Percentiles rank a stretch among this genome's conserved stretches.
These are phyloP conservation scores for Osmanthus fragrans DNA, from an alignment of 257 asterid genomes.

Conservation along the genomic window DNA sequence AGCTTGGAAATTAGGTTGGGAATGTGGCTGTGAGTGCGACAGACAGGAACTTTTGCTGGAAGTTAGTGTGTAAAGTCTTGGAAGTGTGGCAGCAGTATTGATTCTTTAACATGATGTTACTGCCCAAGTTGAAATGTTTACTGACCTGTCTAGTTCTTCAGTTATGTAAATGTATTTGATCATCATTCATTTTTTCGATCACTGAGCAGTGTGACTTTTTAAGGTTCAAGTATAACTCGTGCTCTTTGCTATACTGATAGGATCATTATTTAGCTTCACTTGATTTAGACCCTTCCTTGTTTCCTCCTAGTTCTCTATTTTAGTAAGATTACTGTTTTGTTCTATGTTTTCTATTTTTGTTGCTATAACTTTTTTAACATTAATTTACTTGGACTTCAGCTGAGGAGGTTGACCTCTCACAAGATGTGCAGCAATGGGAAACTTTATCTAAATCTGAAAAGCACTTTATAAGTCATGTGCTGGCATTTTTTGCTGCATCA, in stretches of 20 bases:
- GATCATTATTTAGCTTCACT: not conserved
- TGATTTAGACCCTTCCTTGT: not conserved
- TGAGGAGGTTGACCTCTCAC: slow-evolving; percentile 88
- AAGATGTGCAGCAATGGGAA: slow-evolving; percentile 76
- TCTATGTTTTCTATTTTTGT: slow-evolving; percentile 10
- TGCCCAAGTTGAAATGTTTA: not conserved
- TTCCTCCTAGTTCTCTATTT: slow-evolving; percentile 8
- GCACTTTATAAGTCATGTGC: slow-evolving; percentile 72
- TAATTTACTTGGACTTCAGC: slow-evolving; percentile 45
- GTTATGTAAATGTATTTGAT: not conserved
- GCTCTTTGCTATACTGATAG: not conserved
- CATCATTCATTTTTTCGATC: not conserved
- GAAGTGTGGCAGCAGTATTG: not conserved
- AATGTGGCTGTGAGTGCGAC: not conserved
- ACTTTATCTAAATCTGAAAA: slow-evolving; percentile 55
- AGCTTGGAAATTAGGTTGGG: not conserved
- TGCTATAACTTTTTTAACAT: slow-evolving; percentile 16
- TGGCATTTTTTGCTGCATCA: slow-evolving; percentile 81
- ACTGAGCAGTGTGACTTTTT: not conserved
- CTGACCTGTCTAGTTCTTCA: not conserved
- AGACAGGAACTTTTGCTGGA: not conserved
- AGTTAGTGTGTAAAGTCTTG: not conserved
- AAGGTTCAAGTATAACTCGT: not conserved
- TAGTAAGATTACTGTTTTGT: not conserved
- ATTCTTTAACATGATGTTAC: not conserved